A percentile compares a stretch with the other conserved stretches of the same genome.
Evolutionary conservation across 2,329 filamentous ascomycete species (phyloP).

Genomic region (Hawksworthiomyces lignivorus): DNA sequence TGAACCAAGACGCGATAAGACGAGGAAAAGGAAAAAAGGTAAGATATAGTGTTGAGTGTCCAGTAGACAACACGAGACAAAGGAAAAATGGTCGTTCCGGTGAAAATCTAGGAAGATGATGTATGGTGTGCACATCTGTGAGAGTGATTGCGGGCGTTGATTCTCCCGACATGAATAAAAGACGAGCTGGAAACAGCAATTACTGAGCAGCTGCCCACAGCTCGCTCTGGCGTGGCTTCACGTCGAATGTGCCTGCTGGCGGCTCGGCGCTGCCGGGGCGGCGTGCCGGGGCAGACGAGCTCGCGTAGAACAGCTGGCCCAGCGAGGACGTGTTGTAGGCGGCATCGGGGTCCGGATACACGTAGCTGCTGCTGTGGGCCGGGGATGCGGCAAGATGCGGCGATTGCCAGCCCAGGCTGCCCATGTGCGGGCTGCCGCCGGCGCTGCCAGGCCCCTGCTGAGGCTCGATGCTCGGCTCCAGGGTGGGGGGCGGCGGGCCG

Average conservation of each 20-base stretch:
- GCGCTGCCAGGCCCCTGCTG: slow-evolving; percentile 46
- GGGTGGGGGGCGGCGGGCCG: slow-evolving; percentile 72
- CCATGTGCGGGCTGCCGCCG: slow-evolving; percentile 81
- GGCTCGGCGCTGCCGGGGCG: slow-evolving; percentile 71
- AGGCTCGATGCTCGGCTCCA: slow-evolving; percentile 79
- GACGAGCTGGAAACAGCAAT: too few relatives aligned
- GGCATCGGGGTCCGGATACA: slow-evolving; percentile 73
- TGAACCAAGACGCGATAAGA: too few relatives aligned
- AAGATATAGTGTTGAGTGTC: too few relatives aligned
- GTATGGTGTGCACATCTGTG: too few relatives aligned
- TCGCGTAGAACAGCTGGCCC: slow-evolving; percentile 66
- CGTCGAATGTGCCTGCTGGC: slow-evolving; percentile 1
- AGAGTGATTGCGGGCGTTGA: too few relatives aligned
- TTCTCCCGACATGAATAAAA: not conserved
- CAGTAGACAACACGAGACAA: too few relatives aligned
- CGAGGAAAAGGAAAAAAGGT: too few relatives aligned
- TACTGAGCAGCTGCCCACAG: slow-evolving; percentile 45
- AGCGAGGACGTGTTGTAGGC: slow-evolving; percentile 54
- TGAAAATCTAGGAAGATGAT: too few relatives aligned
- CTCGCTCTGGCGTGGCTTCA: slow-evolving; percentile 39
- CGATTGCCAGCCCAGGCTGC: slow-evolving; percentile 75
- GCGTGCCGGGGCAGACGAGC: slow-evolving; percentile 41
- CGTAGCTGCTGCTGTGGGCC: slow-evolving; percentile 60
- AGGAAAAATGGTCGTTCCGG: too few relatives aligned
- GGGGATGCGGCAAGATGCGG: slow-evolving; percentile 67